Evolutionary conservation across 2,329 filamentous ascomycete species (phyloP).

Genomic region (Penicillium sp.): DNA sequence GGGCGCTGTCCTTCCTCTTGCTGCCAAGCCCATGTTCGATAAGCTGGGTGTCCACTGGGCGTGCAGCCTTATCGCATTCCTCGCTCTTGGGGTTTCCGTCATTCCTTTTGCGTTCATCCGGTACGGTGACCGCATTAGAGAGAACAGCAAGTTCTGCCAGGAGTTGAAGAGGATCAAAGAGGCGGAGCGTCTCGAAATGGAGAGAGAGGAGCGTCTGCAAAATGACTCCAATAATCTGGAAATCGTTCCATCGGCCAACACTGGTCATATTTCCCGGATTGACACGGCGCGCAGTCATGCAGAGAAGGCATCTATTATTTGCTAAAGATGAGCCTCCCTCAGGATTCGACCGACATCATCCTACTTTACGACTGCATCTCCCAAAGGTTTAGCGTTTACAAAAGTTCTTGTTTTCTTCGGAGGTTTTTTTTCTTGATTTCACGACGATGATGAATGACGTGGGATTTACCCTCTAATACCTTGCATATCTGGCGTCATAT

Average conservation of each 20-base stretch:
- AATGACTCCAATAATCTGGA: slow-evolving; percentile 11
- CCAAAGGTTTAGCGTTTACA: slow-evolving; percentile 6
- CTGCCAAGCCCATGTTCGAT: slow-evolving; percentile 47
- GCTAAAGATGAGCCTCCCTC: neutral
- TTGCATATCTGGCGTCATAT: neutral
- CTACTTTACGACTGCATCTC: neutral
- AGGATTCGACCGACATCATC: neutral
- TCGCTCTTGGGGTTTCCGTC: slow-evolving; percentile 40
- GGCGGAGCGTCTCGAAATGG: slow-evolving; percentile 30
- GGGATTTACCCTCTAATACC: slow-evolving; percentile 9
- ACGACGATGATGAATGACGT: slow-evolving; percentile 3
- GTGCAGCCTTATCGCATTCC: slow-evolving; percentile 45
- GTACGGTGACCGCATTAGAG: slow-evolving; percentile 42
- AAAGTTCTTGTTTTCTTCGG: too few relatives aligned
- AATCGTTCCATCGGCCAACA: slow-evolving; percentile 16
- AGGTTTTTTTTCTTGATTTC: neutral
- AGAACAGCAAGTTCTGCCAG: slow-evolving; percentile 47
- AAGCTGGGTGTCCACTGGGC: slow-evolving; percentile 47
- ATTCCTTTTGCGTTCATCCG: slow-evolving; percentile 49
- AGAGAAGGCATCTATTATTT: slow-evolving; percentile 26
- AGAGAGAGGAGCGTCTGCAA: slow-evolving; percentile 18
- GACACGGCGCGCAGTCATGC: slow-evolving; percentile 25
- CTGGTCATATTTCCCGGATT: slow-evolving; percentile 19
- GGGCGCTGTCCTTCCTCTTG: slow-evolving; percentile 61
- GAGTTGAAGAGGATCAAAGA: slow-evolving; percentile 41